Evolutionary conservation across 768 basidiomycete genomes (phyloP), one percentile per base, ranked within the genome.

Genomic region (Cyclocybe aegerita): DNA sequence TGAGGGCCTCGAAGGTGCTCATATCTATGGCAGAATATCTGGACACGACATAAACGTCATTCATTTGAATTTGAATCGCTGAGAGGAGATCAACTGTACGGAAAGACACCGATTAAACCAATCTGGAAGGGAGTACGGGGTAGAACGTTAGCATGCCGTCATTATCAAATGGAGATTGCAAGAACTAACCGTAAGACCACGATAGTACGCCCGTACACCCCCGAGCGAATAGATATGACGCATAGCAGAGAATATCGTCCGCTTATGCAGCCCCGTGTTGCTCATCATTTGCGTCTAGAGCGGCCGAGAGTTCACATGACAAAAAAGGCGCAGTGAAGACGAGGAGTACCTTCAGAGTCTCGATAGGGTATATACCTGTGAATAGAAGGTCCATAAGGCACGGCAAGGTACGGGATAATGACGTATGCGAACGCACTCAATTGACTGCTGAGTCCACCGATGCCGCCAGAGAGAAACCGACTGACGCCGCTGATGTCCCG

Each of bases 1-100:
- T 98, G 49, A 99, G 82, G 2, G 93, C 92, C 71, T 98, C 96
- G 52, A 97, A 98, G 3, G 95, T 95, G 60, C 87, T 90, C 91
- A 93, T 96, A 68, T 99, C 96, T 55, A 98, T 99, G 4, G 96
- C 96, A 10, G 91, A 88, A 65, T 90, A 91, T 50, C 87, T 88
- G 64, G 43, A 48, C 51, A 34, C 39, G 31, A 16, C 17, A 36
- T 15, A 10, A 29, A 43, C 23, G 31, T 53, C 39, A 38, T 30
- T 34, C 38, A 16, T 36, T 37, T 34, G 35, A 46, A 35, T 7
- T 15, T 34, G n/a, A 15, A 41, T 32, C n/a, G 31, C 34, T 39
- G 29, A 38, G 38, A 31, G 34, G 23, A 52, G 36, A 33, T 15
- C 37, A 43, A 46, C 11, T 43, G 39, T 69, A 90, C 87, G 97